These are phyloP conservation scores for Geoglossum glabrum DNA, from an alignment of 495 filamentous ascomycete genomes.

Conservation along the genomic window DNA sequence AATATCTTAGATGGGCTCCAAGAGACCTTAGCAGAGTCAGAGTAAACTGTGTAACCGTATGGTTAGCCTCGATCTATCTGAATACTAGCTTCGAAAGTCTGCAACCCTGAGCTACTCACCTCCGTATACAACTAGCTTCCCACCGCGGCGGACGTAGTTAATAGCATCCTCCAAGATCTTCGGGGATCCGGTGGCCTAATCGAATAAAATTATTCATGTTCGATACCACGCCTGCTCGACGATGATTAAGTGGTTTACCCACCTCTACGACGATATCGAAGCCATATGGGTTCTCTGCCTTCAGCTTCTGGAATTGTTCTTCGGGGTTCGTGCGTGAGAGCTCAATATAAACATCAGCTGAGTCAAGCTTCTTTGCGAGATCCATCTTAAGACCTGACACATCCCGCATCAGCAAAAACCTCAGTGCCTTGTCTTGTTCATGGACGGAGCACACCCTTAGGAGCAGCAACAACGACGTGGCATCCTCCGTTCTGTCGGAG, in stretches of 20 bases:
- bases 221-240: background rate
- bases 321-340: conserved; percentile 34
- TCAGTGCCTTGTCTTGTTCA: background rate
- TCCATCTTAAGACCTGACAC: conserved; percentile 36
- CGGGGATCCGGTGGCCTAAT: conserved; percentile 36
- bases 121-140: conserved; percentile 48
- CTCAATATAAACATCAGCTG: conserved; percentile 42
- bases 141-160: conserved; percentile 46
- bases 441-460: conserved; percentile 22
- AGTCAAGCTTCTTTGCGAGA: conserved; percentile 43
- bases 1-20: conserved; percentile 50
- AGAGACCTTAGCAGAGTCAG: conserved; percentile 34
- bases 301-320: conserved; percentile 38
- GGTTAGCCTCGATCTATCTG: background rate
- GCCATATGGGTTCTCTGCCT: conserved; percentile 45
- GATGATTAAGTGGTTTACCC: conserved; percentile 10
- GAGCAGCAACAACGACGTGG: conserved; percentile 44
- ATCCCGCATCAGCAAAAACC: background rate
- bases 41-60: conserved; percentile 26
- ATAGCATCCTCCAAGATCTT: conserved; percentile 51
- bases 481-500: conserved; percentile 43
- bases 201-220: background rate
- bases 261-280: conserved; percentile 46
- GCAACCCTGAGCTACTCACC: background rate
- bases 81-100: background rate